phyloP scores from a whole-genome alignment of 2,329 filamentous ascomycete genomes.

The Nemania abortiva region DNA sequence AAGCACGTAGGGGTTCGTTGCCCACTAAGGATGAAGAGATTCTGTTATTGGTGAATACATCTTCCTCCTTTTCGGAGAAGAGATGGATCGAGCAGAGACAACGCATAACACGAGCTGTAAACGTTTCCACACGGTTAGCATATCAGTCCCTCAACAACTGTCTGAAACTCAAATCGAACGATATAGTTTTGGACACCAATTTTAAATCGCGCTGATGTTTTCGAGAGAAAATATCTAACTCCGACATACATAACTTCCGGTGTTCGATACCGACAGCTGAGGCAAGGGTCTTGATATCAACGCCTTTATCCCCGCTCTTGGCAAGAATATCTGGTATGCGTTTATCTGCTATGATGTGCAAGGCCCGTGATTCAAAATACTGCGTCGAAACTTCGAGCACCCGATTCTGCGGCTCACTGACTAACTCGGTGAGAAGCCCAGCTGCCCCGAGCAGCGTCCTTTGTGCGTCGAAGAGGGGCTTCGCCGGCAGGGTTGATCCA shows the following conservation, averaged over 20 bases:
- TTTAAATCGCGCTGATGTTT: background rate
- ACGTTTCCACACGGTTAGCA: conserved; percentile 3
- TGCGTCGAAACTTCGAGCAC: conserved; percentile 52
- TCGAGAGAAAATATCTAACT: background rate
- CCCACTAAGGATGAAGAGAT: conserved; percentile 52
- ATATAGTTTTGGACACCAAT: background rate
- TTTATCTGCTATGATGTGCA: conserved; percentile 52
- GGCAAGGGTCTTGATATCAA: conserved; percentile 46
- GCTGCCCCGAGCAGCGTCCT: conserved; percentile 50
- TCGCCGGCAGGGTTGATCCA: conserved; percentile 24
- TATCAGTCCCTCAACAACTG: background rate
- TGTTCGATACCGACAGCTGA: conserved; percentile 47
- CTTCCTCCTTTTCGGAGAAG: conserved; percentile 49
- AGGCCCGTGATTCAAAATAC: conserved; percentile 52
- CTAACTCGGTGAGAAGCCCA: conserved; percentile 52
- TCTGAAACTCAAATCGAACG: too few species aligned
- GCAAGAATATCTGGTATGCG: conserved; percentile 53
- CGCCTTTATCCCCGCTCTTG: conserved; percentile 42
- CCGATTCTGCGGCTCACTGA: conserved; percentile 50
- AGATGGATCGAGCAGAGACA: conserved; percentile 53
- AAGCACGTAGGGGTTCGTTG: conserved; percentile 54
- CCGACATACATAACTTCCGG: conserved; percentile 49
- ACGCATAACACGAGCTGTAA: conserved; percentile 51
- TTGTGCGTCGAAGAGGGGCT: conserved; percentile 51
- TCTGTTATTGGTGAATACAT: conserved; percentile 53